Base-by-base conservation (phyloP, 169 alveolate genomes). In the Cryptosporidium canis region DNA sequence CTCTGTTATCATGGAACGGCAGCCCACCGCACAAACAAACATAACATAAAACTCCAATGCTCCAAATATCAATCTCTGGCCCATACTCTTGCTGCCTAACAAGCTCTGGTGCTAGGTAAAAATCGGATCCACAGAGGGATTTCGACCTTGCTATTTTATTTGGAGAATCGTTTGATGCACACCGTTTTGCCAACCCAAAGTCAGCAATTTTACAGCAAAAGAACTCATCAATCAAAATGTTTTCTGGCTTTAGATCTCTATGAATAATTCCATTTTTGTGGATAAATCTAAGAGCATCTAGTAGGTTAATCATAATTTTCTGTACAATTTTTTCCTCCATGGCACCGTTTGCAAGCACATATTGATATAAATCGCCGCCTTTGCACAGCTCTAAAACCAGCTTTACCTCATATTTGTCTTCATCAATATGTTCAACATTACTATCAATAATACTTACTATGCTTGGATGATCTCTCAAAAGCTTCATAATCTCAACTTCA, bases 41-140 rank as follows among this genome's bases (percentile, higher is more conserved):
- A n/a, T 82, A 91, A 58, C 91, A 70, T 63, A 91, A 56, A 18
- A 87, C 93, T 21, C 94, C 94, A 29, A 66, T 63, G 7, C 92
- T 66, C 94, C 94, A 91, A 21, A 91, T 61, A 83, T 91, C 94
- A 21, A 91, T 87, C 47, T 91, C 94, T 18, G 92, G 90, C 39
- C 94, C 94, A 66, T 91, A 91, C 61, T 91, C 94, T 84, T 91
- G 77, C 67, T 83, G 93, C 43, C 65, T 55, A n/a, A 91, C 83
- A 70, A 91, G 83, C 45, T 91, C 93, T 3, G 93, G 93, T 16
- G 93, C 92, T 44, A 91, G 39, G 77, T 91, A 91, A 31, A 91
- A 91, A 67, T 91, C 93, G n/a, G 92, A 83, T 7, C 93, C 93
- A 51, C 93, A 91, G n/a, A 87, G 47, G 18, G 93, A 85, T 24